Evolutionary conservation across 495 filamentous ascomycete genomes (phyloP), one percentile per base, ranked within the genome.

Genomic region (Tuber microsphaerosporum): DNA sequence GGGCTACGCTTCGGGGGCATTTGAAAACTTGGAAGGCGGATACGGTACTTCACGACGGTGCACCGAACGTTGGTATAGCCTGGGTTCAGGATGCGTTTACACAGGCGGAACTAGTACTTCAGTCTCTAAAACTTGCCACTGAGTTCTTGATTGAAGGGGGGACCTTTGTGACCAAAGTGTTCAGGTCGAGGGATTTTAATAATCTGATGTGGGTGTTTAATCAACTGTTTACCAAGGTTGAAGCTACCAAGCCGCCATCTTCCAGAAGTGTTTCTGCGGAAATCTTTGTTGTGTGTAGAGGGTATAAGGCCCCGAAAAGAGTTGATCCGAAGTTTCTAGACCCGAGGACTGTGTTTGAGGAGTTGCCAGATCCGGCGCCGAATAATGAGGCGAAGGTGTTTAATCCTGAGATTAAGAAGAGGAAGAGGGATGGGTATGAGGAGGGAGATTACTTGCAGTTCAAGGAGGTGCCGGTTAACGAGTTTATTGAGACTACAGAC

Each of bases 61-160:
- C 95, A 17, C 95, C 95, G 70, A 99, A 98, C 81, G 94, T 99
- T 75, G 95, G 96, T 90, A 92, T 92, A 0, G 94, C 95, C 2
- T 99, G 95, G 95, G 91, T 97, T 70, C 96, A 98, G 84, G 96
- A 98, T 88, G 95, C 95, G 68, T 99, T 93, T 88, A 94, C 93
- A 56, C 95, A 99, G 84, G 94, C 96, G 43, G 95, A 98, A 83
- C 85, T 99, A n/a, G 93, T 91, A 16, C 85, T 99, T 70, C 92
- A 97, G 81, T 92, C 93, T 16, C 84, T 99, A 85, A 97, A 94
- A 83, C 86, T 99, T 43, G 95, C 95, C 17, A 97, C 94, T 0
- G 94, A 98, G 79, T 99, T 99, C 81, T 83, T 99, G 76, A 86
- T 89, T 9, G 92, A 94, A 84, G 93, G 94, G 17, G 95, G 95